Percentiles rank a stretch among this genome's conserved stretches.
phyloP scores from a whole-genome alignment of 2,329 filamentous ascomycete genomes.

The Trichoderma polysporum region DNA sequence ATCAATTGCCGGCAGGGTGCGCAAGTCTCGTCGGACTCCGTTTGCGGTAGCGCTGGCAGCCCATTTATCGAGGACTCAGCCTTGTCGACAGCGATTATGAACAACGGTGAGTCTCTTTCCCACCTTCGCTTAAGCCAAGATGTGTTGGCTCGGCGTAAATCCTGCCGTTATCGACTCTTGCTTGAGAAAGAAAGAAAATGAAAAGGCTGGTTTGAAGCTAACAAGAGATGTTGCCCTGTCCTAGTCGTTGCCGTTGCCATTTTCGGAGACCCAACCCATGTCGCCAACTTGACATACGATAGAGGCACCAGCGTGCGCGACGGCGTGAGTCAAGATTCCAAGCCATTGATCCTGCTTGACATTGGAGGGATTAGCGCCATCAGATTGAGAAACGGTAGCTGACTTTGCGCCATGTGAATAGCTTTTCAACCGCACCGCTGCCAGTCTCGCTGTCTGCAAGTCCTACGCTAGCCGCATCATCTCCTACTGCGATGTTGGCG shows the following conservation, averaged over 20 bases:
- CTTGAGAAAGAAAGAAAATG: not conserved
- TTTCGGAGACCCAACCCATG: conserved; percentile 44
- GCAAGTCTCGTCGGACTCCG: conserved; percentile 38
- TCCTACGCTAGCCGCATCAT: conserved; percentile 37
- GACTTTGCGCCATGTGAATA: not conserved
- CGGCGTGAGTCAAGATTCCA: conserved; percentile 35
- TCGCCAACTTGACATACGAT: conserved; percentile 38
- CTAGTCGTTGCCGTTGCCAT: conserved; percentile 42
- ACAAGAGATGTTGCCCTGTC: not conserved
- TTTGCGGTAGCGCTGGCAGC: conserved; percentile 38
- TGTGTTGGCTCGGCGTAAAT: not conserved
- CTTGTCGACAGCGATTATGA: conserved; percentile 32
- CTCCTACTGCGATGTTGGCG: conserved; percentile 45
- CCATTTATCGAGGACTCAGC: conserved; percentile 29
- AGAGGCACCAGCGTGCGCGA: conserved; percentile 38
- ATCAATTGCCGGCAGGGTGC: conserved; percentile 34
- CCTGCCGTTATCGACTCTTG: too few relatives aligned
- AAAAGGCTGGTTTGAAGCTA: not conserved
- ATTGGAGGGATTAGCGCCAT: too few relatives aligned
- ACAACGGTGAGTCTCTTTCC: conserved; percentile 33
- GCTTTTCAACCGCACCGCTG: conserved; percentile 36
- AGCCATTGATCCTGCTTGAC: not conserved
- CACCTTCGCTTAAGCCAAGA: not conserved
- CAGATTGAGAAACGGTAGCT: not conserved
- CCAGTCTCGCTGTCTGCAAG: conserved; percentile 35